A percentile compares a stretch with the other conserved stretches of the same genome.
phyloP scores from a whole-genome alignment of 371 early-diverging fungal genomes.

The Mortierella sp. region DNA sequence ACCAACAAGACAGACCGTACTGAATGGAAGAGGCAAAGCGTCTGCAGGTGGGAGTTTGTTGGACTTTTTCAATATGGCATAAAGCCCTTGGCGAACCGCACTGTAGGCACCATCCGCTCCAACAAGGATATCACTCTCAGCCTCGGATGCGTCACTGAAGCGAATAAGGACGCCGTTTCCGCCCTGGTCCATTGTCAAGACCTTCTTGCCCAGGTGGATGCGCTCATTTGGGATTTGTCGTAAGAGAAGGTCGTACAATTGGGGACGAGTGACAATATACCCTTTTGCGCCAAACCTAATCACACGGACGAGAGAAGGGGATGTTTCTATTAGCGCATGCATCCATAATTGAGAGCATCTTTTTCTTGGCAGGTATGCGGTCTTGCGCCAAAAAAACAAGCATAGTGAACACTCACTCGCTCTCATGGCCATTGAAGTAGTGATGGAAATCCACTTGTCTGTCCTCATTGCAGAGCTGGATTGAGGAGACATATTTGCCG shows the following conservation, averaged over 20 bases:
- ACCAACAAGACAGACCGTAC: constrained; percentile 20
- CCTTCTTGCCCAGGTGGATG: constrained; percentile 21
- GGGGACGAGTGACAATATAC: constrained; percentile 22
- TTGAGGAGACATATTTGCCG: neutral
- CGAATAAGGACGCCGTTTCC: constrained; percentile 15
- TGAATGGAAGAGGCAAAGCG: constrained; percentile 4
- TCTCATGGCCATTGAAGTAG: neutral
- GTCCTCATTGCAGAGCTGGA: neutral
- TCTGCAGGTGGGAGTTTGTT: constrained; percentile 18
- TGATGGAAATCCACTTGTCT: neutral
- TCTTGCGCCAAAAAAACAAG: neutral
- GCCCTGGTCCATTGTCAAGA: constrained; percentile 3
- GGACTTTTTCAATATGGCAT: constrained; percentile 9
- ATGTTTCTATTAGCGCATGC: neutral
- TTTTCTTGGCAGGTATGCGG: neutral
- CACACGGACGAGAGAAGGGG: neutral
- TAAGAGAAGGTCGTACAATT: constrained; percentile 11
- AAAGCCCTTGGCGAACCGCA: constrained; percentile 21
- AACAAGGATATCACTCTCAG: constrained; percentile 28
- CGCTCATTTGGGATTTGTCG: constrained; percentile 20
- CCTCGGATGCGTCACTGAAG: constrained; percentile 12
- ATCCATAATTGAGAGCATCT: too few relatives aligned
- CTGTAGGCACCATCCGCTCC: constrained; percentile 40
- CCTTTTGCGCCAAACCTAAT: constrained; percentile 17
- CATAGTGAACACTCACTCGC: neutral